phyloP scores from a whole-genome alignment of 2,329 filamentous ascomycete species.

The Huntiella omanensis region DNA sequence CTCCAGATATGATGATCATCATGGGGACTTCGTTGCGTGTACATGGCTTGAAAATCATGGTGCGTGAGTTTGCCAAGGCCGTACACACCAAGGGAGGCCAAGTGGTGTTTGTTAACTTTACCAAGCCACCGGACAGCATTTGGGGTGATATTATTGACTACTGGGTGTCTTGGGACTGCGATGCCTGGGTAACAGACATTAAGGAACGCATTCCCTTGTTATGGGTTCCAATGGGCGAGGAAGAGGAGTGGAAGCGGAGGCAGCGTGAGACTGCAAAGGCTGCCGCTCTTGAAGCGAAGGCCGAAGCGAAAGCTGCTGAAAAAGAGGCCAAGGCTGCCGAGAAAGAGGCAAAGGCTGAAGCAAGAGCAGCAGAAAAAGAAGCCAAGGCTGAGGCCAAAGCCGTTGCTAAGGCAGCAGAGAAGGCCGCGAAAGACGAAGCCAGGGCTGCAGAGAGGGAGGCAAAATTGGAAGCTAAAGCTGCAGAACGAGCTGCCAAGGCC shows the following conservation, averaged over 20 bases:
- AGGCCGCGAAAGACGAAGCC: slow-evolving; percentile 5
- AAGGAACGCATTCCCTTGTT: slow-evolving; percentile 37
- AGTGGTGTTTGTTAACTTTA: slow-evolving; percentile 56
- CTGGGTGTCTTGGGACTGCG: slow-evolving; percentile 58
- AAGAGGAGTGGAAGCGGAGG: slow-evolving; percentile 26
- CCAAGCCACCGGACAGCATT: slow-evolving; percentile 50
- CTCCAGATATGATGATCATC: slow-evolving; percentile 49
- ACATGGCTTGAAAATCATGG: slow-evolving; percentile 51
- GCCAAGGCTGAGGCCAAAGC: slow-evolving; percentile 7
- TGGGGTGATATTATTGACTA: slow-evolving; percentile 60
- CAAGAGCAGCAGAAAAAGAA: slow-evolving; percentile 8
- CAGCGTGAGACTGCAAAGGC: slow-evolving; percentile 17
- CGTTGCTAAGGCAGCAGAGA: slow-evolving; percentile 5
- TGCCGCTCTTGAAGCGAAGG: slow-evolving; percentile 8
- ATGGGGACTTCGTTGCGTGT: slow-evolving; percentile 53
- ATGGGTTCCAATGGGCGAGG: slow-evolving; percentile 33
- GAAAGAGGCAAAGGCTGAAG: slow-evolving; percentile 3
- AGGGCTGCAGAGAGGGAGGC: slow-evolving; percentile 8
- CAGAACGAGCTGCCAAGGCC: not conserved
- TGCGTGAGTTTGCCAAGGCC: slow-evolving; percentile 52
- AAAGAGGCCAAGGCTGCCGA: slow-evolving; percentile 7
- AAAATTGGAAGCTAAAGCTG: slow-evolving; percentile 6
- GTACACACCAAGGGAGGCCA: slow-evolving; percentile 49
- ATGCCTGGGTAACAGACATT: slow-evolving; percentile 50
- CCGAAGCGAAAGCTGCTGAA: slow-evolving; percentile 7